Conservation (phyloP, 2,329 filamentous ascomycete species). For the Pseudohalonectria lignicola region DNA sequence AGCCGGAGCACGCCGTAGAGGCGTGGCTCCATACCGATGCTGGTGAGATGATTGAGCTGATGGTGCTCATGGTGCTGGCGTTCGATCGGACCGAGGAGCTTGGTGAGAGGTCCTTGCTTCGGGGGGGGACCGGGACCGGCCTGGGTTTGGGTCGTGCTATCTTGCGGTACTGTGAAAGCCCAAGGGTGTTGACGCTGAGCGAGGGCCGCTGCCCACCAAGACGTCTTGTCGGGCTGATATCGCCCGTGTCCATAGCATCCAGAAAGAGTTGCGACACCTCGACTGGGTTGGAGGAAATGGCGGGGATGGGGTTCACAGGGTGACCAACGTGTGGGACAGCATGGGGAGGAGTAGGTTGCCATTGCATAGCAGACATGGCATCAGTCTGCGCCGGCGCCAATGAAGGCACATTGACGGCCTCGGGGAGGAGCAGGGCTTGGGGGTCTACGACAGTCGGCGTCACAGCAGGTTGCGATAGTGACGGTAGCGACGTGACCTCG, state of each 20-base stretch:
- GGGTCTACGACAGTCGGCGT: slow-evolving; percentile 15
- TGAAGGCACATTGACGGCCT: no score
- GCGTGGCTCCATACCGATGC: slow-evolving; percentile 29
- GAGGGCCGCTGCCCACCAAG: slow-evolving; percentile 14
- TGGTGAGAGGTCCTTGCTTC: slow-evolving; percentile 31
- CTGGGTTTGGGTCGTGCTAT: slow-evolving; percentile 9
- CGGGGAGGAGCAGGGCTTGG: slow-evolving; percentile 16
- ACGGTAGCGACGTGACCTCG: slow-evolving; percentile 20
- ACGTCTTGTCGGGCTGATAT: background rate
- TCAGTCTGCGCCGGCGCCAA: no score
- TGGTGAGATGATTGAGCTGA: slow-evolving; percentile 31
- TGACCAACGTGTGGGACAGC: no score
- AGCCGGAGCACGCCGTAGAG: slow-evolving; percentile 27
- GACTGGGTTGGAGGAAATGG: no score
- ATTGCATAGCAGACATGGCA: no score
- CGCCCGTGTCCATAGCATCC: background rate
- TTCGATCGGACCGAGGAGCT: slow-evolving; percentile 38
- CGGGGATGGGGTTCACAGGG: no score
- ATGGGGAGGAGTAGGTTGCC: slow-evolving; percentile 15
- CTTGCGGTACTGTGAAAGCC: slow-evolving; percentile 19
- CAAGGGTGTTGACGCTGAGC: slow-evolving; percentile 26
- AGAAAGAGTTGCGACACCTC: no score
- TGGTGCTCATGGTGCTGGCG: slow-evolving; percentile 21
- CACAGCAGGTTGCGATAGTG: background rate
- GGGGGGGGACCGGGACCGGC: slow-evolving; percentile 9